phyloP scores from a whole-genome alignment of 106 monocot genomes.

The Dendrobium catenatum region DNA sequence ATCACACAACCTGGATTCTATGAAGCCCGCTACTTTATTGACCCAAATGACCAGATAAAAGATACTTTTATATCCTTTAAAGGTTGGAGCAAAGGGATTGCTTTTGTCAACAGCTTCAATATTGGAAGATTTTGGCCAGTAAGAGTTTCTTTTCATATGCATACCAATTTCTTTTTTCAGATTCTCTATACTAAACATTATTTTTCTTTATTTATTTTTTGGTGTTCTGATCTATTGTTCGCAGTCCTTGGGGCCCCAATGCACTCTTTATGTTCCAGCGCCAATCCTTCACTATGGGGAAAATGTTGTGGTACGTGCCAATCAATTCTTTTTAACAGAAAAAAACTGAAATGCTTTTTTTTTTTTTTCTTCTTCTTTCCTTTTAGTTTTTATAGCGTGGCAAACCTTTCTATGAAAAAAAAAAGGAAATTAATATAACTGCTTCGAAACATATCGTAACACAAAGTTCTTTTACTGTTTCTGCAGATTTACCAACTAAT shows the following conservation, averaged over 20 bases:
- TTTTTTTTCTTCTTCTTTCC: neutral
- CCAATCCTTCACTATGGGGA: conserved; percentile 73
- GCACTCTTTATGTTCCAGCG: conserved; percentile 91
- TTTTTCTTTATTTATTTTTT: neutral
- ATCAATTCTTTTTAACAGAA: neutral
- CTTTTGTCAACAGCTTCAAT: conserved; percentile 94
- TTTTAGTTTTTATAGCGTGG: no score
- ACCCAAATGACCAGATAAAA: conserved; percentile 32
- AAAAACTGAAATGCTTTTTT: neutral
- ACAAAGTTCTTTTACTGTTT: no score
- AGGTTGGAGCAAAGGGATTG: conserved; percentile 93
- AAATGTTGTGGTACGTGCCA: conserved; percentile 65
- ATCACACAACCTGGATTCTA: conserved; percentile 56
- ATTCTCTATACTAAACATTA: neutral
- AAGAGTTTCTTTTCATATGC: conserved; percentile 8
- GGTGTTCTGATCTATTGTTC: neutral
- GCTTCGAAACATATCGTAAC: no score
- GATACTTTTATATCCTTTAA: conserved; percentile 84
- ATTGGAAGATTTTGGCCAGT: conserved; percentile 98
- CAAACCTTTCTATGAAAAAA: no score
- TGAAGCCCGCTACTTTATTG: conserved; percentile 56
- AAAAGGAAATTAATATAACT: no score
- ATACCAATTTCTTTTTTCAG: neutral
- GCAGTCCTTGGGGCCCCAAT: conserved; percentile 80
- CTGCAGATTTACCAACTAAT: no score